Evolutionary conservation across 2,329 filamentous ascomycete species (phyloP), one percentile per base, ranked within the genome.

Genomic region (Fusarium sororula): DNA sequence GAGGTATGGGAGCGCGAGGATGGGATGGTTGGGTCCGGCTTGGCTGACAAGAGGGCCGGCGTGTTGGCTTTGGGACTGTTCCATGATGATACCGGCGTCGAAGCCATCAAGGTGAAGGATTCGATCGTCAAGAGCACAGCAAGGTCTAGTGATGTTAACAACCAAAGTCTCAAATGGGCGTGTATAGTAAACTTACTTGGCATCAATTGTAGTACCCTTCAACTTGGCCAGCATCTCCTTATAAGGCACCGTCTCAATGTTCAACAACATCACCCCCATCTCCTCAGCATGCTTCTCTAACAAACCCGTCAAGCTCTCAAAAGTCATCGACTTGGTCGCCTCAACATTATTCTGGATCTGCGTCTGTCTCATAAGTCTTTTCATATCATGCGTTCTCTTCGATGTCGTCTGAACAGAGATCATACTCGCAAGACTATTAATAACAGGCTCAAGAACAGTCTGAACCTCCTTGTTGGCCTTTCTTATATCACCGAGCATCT

Each of bases 401-500:
- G 67, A 70, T 2, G 67, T 70, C 1, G 67, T 70, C 35, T 70
- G 67, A 12, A 68, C 68, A 18, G 67, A 70, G 41, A 70, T 53
- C 67, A 70, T 70, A 7, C 66, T 70, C 13, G 59, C 30, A 0
- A 70, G 26, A 6, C 51, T 70, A 12, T 66, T 47, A 0, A 70
- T 70, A 0, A 70, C 59, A 8, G 67, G 58, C 5, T 65, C 53
- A 8, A 70, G 47, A 1, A 37, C 32, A 14, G 1, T 51, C 9
- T 70, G 66, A 0, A 54, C 45, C 6, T 59, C 45, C 53, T 70
- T 70, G 2, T 37, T 37, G 0, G 9, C 8, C 53, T 66, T 70
- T 15, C 67, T 9, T 2, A 70, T 5, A 0, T 58, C 39, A 0
- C 66, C 59, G 0, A 70, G 30, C 51, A 70, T 70, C 7, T 15